These are phyloP conservation scores for Kwoniella newhampshirensis DNA, from an alignment of 768 basidiomycete species.

Conservation along the genomic window DNA sequence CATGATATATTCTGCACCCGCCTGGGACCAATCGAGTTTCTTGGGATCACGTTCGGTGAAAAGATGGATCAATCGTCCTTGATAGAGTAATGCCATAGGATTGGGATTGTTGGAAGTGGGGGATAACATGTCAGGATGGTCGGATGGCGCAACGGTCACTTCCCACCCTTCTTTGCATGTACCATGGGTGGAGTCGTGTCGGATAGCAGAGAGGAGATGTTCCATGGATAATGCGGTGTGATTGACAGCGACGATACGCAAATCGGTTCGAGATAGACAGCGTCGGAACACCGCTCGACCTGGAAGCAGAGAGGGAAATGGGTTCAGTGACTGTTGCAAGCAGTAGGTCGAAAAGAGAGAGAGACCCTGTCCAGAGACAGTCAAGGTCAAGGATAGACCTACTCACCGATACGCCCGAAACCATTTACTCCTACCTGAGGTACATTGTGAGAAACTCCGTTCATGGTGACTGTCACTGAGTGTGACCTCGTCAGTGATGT, in stretches of 20 bases:
- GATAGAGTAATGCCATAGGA: slow-evolving; percentile 33
- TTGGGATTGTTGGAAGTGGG: slow-evolving; percentile 33
- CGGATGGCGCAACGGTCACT: slow-evolving; percentile 31
- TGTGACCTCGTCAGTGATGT: too few relatives aligned
- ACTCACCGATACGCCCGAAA: slow-evolving; percentile 52
- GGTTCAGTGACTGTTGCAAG: background rate
- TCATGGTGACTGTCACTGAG: too few relatives aligned
- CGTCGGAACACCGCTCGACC: slow-evolving; percentile 32
- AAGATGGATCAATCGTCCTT: slow-evolving; percentile 43
- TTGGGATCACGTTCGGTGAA: slow-evolving; percentile 47
- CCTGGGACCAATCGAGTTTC: slow-evolving; percentile 46
- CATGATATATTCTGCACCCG: slow-evolving; percentile 50
- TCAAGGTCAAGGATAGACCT: background rate
- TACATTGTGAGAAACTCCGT: background rate
- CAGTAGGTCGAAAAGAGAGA: background rate
- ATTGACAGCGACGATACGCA: slow-evolving; percentile 51
- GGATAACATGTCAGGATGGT: slow-evolving; percentile 30
- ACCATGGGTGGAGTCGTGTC: slow-evolving; percentile 54
- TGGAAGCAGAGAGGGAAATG: background rate
- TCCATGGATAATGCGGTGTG: slow-evolving; percentile 52
- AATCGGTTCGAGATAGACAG: slow-evolving; percentile 27
- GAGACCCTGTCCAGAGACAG: slow-evolving; percentile 20
- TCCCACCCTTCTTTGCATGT: slow-evolving; percentile 27
- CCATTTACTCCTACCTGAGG: slow-evolving; percentile 50
- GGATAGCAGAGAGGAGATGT: slow-evolving; percentile 49